phyloP scores from a whole-genome alignment of 2,329 filamentous ascomycete genomes.

The Pestalotiopsis sp. region DNA sequence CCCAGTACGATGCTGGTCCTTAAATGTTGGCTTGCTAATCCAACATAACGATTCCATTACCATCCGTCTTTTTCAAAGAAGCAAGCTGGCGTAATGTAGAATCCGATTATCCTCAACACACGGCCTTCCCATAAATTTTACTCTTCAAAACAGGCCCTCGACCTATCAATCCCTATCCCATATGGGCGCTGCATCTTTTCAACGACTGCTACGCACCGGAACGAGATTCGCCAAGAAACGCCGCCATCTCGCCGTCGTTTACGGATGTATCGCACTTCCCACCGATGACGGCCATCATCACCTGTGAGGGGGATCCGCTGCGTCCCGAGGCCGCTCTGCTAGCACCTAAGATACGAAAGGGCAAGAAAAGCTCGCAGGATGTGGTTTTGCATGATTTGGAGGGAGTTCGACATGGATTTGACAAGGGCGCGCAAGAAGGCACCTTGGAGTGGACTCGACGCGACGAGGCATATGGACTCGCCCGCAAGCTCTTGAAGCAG shows the following conservation, averaged over 20 bases:
- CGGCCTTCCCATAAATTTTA: too few species aligned
- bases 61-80: too few species aligned
- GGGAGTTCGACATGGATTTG: not conserved
- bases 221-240: not conserved
- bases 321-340: not conserved
- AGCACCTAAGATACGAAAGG: not conserved
- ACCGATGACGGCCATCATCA: not conserved
- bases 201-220: not conserved
- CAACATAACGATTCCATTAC: too few species aligned
- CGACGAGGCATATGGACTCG: not conserved
- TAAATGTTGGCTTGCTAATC: too few species aligned
- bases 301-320: not conserved
- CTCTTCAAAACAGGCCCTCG: too few species aligned
- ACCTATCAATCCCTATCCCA: not conserved
- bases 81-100: too few species aligned
- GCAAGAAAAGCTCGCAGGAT: not conserved
- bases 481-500: not conserved
- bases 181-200: not conserved
- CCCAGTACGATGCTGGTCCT: too few species aligned
- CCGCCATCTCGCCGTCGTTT: not conserved
- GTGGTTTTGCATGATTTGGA: not conserved
- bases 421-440: not conserved
- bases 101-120: too few species aligned
- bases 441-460: not conserved
- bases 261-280: not conserved